Conservation (phyloP, 176 grass and related monocot genomes). For the Rhynchospora pubera region DNA sequence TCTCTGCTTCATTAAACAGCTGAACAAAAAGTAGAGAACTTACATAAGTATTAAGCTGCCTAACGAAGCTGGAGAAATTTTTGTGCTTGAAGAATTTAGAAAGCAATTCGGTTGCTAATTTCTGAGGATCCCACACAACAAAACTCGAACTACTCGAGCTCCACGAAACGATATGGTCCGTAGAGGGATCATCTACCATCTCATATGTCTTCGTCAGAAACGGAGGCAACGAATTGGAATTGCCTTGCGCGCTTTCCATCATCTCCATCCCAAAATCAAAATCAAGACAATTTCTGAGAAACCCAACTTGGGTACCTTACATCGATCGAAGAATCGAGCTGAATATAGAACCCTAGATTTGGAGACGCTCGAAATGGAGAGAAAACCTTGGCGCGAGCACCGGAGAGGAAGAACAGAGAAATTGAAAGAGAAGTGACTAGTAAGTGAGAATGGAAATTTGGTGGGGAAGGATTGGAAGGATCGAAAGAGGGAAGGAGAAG, state of each 20-base stretch:
- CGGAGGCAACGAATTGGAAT: constrained; percentile 57
- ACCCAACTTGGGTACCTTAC: background rate
- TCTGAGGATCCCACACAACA: constrained; percentile 59
- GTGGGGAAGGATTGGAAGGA: background rate
- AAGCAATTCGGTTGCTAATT: constrained; percentile 82
- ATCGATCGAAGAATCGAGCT: background rate
- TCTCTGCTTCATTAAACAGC: background rate
- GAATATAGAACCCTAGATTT: constrained; percentile 20
- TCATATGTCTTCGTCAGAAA: constrained; percentile 98
- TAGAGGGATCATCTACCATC: constrained; percentile 87
- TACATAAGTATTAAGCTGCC: constrained; percentile 98
- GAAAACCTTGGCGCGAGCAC: background rate
- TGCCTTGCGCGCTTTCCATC: constrained; percentile 13
- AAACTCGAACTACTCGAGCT: constrained; percentile 58
- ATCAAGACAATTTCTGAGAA: background rate
- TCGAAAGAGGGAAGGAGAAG: background rate
- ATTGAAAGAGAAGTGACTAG: background rate
- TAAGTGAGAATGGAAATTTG: constrained; percentile 7
- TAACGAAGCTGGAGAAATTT: constrained; percentile 98
- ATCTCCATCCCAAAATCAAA: background rate
- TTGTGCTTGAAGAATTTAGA: constrained; percentile 99
- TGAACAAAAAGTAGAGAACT: constrained; percentile 25
- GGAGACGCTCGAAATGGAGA: background rate
- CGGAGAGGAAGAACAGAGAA: background rate
- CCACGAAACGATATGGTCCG: constrained; percentile 74